Evolutionary conservation across 2,329 filamentous ascomycete genomes (phyloP).

Genomic region (Rutstroemia sp.): DNA sequence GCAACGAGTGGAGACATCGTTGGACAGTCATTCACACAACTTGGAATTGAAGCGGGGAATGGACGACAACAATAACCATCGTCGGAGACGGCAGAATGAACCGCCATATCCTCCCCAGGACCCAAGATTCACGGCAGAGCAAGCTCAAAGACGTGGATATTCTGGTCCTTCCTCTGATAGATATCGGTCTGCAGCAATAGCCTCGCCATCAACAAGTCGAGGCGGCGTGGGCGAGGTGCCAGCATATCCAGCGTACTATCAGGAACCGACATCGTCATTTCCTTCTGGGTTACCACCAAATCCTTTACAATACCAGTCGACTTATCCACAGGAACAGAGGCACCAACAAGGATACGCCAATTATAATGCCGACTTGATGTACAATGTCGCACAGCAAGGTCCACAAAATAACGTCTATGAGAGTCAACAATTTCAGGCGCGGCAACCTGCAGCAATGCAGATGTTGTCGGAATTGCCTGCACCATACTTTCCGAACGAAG

Average conservation of each 20-base stretch:
- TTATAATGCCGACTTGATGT: slow-evolving; percentile 67
- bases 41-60: slow-evolving; percentile 49
- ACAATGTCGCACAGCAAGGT: slow-evolving; percentile 62
- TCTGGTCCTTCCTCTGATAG: slow-evolving; percentile 30
- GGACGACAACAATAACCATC: slow-evolving; percentile 60
- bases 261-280: slow-evolving; percentile 45
- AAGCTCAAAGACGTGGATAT: slow-evolving; percentile 23
- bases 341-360: slow-evolving; percentile 45
- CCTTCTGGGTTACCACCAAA: slow-evolving; percentile 30
- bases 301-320: slow-evolving; percentile 32
- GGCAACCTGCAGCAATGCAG: slow-evolving; percentile 71
- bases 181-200: slow-evolving; percentile 43
- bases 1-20: slow-evolving; percentile 55
- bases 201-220: slow-evolving; percentile 33
- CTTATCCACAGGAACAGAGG: slow-evolving; percentile 44
- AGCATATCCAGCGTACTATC: slow-evolving; percentile 52
- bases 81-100: slow-evolving; percentile 69
- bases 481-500: slow-evolving; percentile 69
- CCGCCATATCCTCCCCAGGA: slow-evolving; percentile 54
- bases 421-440: slow-evolving; percentile 65
- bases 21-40: slow-evolving; percentile 45
- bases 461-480: slow-evolving; percentile 65
- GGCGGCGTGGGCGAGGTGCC: slow-evolving; percentile 45
- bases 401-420: slow-evolving; percentile 65
- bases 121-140: slow-evolving; percentile 39